These are phyloP conservation scores for Fibroporia radiculosa DNA, from an alignment of 768 basidiomycete species.

Conservation along the genomic window DNA sequence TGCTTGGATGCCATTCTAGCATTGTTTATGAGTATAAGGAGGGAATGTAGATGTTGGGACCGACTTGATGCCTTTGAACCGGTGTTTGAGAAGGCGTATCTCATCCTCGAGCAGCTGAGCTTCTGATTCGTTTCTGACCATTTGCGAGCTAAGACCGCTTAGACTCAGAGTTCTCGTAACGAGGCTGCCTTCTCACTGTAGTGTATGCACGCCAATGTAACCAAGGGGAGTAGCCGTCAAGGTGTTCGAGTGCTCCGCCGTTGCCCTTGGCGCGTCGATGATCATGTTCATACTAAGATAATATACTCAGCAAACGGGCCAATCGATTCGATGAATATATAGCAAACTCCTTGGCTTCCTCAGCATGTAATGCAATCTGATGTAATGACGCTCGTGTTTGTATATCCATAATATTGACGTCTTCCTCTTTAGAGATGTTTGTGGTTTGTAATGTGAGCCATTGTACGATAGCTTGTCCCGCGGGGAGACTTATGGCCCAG, in stretches of 20 bases:
- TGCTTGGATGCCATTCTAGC: constrained; percentile 21
- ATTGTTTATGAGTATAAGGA: not conserved
- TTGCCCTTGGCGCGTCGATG: too few relatives aligned
- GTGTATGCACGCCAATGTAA: too few relatives aligned
- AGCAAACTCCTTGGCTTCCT: constrained; percentile 18
- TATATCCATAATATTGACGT: too few relatives aligned
- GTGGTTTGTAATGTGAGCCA: constrained; percentile 26
- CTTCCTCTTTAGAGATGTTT: not conserved
- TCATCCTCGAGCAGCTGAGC: constrained; percentile 22
- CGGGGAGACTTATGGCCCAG: constrained; percentile 26
- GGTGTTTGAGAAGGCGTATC: constrained; percentile 19
- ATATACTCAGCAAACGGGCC: too few relatives aligned
- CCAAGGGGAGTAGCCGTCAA: too few relatives aligned
- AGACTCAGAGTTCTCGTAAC: too few relatives aligned
- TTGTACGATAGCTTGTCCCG: constrained; percentile 24
- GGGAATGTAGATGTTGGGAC: not conserved
- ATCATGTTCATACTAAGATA: too few relatives aligned
- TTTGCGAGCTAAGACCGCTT: too few relatives aligned
- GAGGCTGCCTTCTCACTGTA: too few relatives aligned
- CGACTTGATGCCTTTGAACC: constrained; percentile 25
- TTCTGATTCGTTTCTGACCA: constrained; percentile 23
- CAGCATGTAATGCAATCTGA: constrained; percentile 24
- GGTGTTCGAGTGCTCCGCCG: too few relatives aligned
- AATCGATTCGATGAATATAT: too few relatives aligned
- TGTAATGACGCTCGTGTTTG: constrained; percentile 17